phyloP scores from a whole-genome alignment of 2,329 filamentous ascomycete species.

The Davidsoniella neocaledoniae region DNA sequence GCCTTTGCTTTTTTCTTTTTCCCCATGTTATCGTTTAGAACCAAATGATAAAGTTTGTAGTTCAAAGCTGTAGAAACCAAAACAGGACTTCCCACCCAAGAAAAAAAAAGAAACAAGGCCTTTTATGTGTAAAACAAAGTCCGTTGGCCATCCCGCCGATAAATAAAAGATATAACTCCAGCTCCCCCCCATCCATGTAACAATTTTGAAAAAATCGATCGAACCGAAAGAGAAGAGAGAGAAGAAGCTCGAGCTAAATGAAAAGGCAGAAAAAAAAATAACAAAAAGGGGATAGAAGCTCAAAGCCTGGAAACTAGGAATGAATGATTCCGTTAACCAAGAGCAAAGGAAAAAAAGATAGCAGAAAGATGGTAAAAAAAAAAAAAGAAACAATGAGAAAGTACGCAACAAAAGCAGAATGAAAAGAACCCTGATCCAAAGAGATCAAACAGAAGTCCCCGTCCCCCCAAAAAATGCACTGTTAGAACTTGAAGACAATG shows the following conservation, averaged over 20 bases:
- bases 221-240: conserved; percentile 8
- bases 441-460: conserved; percentile 13
- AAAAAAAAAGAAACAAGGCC: conserved; percentile 7
- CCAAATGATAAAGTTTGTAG: too few relatives aligned
- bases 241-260: conserved; percentile 5
- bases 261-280: conserved; percentile 3
- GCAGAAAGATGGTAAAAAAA: conserved; percentile 14
- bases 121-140: not conserved
- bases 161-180: conserved; percentile 5
- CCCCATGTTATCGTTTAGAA: too few relatives aligned
- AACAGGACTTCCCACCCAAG: not conserved
- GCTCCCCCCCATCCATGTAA: conserved; percentile 8
- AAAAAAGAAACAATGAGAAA: conserved; percentile 14
- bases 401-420: conserved; percentile 14
- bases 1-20: too few relatives aligned
- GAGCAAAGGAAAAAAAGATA: conserved; percentile 13
- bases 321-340: conserved; percentile 4
- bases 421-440: not conserved
- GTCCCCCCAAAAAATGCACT: conserved; percentile 6
- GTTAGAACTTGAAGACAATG: conserved; percentile 8
- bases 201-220: conserved; percentile 3
- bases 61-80: too few relatives aligned
- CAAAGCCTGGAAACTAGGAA: conserved; percentile 8
- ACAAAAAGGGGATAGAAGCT: conserved; percentile 2
- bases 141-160: conserved; percentile 7